Evolutionary conservation across 176 grass and related monocot genomes (phyloP).

Genomic region (Typha latifolia): DNA sequence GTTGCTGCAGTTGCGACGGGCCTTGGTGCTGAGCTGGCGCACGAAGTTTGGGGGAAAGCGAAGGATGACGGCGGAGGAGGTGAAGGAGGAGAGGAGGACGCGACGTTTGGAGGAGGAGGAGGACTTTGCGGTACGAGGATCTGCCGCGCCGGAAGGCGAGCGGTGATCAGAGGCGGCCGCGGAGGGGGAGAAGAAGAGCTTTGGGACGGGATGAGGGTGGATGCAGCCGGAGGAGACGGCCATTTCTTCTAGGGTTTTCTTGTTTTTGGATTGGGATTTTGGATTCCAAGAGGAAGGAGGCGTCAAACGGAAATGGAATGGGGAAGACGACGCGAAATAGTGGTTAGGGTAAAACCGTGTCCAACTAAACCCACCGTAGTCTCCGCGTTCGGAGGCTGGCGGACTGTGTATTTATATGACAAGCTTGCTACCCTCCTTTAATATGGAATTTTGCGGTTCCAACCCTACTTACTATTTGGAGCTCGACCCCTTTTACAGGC

Average conservation of each 20-base stretch:
- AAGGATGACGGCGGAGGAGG: conserved; percentile 14
- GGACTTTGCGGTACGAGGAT: neutral
- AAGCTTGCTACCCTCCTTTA: no score
- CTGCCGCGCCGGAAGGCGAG: conserved; percentile 8
- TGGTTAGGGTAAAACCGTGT: no score
- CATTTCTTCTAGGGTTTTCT: neutral
- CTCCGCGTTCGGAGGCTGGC: no score
- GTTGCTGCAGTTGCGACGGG: conserved; percentile 98
- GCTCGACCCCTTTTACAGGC: no score
- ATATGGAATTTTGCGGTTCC: no score
- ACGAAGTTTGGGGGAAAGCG: conserved; percentile 97
- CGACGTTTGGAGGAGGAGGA: conserved; percentile 14
- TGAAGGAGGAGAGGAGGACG: conserved; percentile 1
- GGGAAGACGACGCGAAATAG: no score
- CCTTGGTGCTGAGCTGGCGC: conserved; percentile 96
- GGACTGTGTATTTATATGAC: no score
- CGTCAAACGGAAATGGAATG: no score
- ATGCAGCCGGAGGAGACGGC: neutral
- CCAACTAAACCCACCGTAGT: no score
- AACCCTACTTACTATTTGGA: no score
- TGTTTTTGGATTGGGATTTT: neutral
- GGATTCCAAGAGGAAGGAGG: neutral
- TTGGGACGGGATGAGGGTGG: neutral
- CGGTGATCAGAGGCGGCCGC: neutral
- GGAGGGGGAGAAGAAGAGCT: neutral